Percentiles rank a stretch among this genome's conserved stretches.
phyloP scores from a whole-genome alignment of 1,284 basidiomycete genomes.

The Tetrapyrgos nigripes region DNA sequence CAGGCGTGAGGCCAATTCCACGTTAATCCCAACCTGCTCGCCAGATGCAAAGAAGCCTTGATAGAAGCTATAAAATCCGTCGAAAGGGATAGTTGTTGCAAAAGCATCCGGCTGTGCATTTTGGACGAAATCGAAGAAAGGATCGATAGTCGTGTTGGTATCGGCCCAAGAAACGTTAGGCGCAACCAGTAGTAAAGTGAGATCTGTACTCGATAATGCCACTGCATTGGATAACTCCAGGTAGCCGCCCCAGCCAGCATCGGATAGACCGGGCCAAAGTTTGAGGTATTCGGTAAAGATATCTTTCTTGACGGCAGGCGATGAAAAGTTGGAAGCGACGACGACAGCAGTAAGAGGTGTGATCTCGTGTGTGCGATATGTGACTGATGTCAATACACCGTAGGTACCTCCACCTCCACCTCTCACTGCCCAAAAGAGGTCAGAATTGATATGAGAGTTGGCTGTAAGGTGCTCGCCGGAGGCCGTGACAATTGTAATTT shows the following conservation, averaged over 20 bases:
- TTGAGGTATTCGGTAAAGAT: slow-evolving; percentile 30
- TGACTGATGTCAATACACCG: slow-evolving; percentile 45
- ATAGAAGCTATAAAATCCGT: slow-evolving; percentile 20
- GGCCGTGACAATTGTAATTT: slow-evolving; percentile 45
- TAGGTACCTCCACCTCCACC: slow-evolving; percentile 55
- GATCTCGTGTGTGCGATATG: slow-evolving; percentile 40
- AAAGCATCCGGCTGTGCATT: slow-evolving; percentile 21
- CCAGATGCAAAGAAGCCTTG: slow-evolving; percentile 15
- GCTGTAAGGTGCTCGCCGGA: slow-evolving; percentile 39
- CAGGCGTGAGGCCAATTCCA: slow-evolving; percentile 42
- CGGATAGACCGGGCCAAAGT: slow-evolving; percentile 27
- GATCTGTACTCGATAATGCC: slow-evolving; percentile 8
- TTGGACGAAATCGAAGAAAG: slow-evolving; percentile 35
- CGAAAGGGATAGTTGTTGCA: slow-evolving; percentile 13
- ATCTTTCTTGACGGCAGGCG: slow-evolving; percentile 19
- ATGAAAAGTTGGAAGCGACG: slow-evolving; percentile 29
- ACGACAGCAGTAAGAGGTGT: slow-evolving; percentile 30
- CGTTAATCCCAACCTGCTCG: slow-evolving; percentile 27
- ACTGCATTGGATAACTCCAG: slow-evolving; percentile 13
- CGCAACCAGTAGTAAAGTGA: slow-evolving; percentile 30
- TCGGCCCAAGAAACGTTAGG: slow-evolving; percentile 40
- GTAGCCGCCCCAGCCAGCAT: slow-evolving; percentile 35
- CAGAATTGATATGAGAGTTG: slow-evolving; percentile 40
- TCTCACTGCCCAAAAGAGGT: slow-evolving; percentile 57
- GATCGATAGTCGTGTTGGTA: slow-evolving; percentile 37